These are phyloP conservation scores for Fremontodendron californicum DNA, from an alignment of 345 rosid species.

Conservation along the genomic window DNA sequence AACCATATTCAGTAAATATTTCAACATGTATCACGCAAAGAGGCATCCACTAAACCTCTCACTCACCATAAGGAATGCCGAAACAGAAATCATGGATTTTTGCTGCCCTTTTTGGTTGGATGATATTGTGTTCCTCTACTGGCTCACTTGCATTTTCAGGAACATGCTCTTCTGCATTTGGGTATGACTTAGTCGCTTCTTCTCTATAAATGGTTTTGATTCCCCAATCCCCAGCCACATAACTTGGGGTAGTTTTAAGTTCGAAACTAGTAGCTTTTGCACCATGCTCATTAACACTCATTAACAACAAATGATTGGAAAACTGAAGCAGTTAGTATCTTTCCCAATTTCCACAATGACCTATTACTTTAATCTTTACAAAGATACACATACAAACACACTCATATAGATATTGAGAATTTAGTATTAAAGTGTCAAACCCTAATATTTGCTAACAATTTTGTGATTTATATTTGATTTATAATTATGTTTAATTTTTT, in stretches of 20 bases:
- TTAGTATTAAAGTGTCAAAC: background rate
- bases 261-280: constrained; percentile 27
- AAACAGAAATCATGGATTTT: constrained; percentile 92
- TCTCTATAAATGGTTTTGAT: constrained; percentile 42
- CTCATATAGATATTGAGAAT: background rate
- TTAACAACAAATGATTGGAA: constrained; percentile 45
- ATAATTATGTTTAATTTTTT: background rate
- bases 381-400: background rate
- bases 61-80: constrained; percentile 92
- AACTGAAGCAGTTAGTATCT: constrained; percentile 5
- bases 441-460: background rate
- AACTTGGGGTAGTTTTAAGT: constrained; percentile 32
- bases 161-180: constrained; percentile 23
- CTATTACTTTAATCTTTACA: background rate
- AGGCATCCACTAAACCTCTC: background rate
- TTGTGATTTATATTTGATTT: background rate
- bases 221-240: constrained; percentile 45
- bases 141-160: constrained; percentile 22
- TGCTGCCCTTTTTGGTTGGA: constrained; percentile 44
- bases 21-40: background rate
- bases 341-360: background rate
- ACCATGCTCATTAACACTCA: constrained; percentile 47
- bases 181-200: constrained; percentile 25
- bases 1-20: background rate
- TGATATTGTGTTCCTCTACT: constrained; percentile 32